phyloP scores from a whole-genome alignment of 495 filamentous ascomycete species.

The Corynascus novoguineensis region DNA sequence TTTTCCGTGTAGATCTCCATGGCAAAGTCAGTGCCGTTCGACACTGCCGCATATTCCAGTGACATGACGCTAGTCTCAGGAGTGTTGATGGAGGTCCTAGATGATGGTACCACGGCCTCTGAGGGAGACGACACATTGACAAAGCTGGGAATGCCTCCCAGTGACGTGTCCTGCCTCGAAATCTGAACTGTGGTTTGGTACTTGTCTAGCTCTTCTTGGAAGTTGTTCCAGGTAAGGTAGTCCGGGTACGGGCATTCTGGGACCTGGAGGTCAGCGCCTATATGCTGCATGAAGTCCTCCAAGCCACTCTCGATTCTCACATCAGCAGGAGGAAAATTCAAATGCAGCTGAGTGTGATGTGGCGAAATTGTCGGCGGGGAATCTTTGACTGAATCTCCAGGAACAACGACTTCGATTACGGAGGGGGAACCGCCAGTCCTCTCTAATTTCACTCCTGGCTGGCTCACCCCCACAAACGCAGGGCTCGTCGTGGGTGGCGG shows the following conservation, averaged over 20 bases:
- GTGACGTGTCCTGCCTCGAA: conserved; percentile 26
- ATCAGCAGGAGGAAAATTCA: conserved; percentile 34
- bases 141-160: conserved; percentile 29
- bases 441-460: conserved; percentile 21
- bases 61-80: conserved; percentile 43
- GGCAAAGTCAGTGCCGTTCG: conserved; percentile 31
- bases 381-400: conserved; percentile 25
- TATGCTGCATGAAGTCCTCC: conserved; percentile 36
- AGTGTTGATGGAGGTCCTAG: conserved; percentile 41
- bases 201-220: conserved; percentile 32
- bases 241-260: conserved; percentile 34
- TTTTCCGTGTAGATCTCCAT: conserved; percentile 20
- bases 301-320: conserved; percentile 26
- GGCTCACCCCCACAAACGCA: conserved; percentile 39
- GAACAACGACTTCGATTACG: conserved; percentile 24
- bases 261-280: conserved; percentile 24
- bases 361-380: conserved; percentile 30
- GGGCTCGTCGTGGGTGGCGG: conserved; percentile 26
- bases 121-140: conserved; percentile 33
- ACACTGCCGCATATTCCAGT: conserved; percentile 30
- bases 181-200: conserved; percentile 28
- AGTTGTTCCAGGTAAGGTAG: conserved; percentile 32
- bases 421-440: conserved; percentile 21
- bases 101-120: conserved; percentile 37
- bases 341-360: conserved; percentile 29